These are phyloP conservation scores for Datisca glomerata DNA, from an alignment of 306 rosid genomes.

Conservation along the genomic window DNA sequence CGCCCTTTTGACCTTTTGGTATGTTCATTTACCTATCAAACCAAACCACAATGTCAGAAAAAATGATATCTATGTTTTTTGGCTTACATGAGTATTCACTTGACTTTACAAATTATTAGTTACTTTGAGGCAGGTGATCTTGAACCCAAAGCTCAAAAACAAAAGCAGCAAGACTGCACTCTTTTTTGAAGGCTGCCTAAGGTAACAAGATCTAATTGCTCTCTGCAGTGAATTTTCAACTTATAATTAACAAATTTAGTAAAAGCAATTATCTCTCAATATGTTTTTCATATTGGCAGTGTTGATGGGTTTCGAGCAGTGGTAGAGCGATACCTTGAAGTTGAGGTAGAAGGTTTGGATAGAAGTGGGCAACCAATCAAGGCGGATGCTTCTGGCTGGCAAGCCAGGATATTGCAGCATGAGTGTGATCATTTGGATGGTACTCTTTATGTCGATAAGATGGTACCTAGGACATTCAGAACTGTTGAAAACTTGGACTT, in stretches of 20 bases:
- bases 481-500: slow-evolving; percentile 50
- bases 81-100: slow-evolving; percentile 11
- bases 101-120: slow-evolving; percentile 25
- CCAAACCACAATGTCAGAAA: background rate
- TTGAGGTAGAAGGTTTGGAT: slow-evolving; percentile 79
- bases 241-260: no score
- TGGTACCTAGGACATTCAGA: slow-evolving; percentile 78
- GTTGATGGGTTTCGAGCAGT: slow-evolving; percentile 74
- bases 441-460: slow-evolving; percentile 75
- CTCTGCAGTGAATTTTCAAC: no score
- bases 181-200: slow-evolving; percentile 91
- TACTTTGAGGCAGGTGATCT: slow-evolving; percentile 63
- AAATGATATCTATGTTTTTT: background rate
- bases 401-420: slow-evolving; percentile 83
- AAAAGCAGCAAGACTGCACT: slow-evolving; percentile 68
- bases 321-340: slow-evolving; percentile 77
- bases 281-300: slow-evolving; percentile 28
- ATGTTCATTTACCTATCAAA: slow-evolving; percentile 21
- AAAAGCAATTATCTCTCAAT: slow-evolving; percentile 1
- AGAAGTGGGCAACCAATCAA: slow-evolving; percentile 51
- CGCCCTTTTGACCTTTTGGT: slow-evolving; percentile 87
- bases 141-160: slow-evolving; percentile 69
- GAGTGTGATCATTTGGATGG: slow-evolving; percentile 95
- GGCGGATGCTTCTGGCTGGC: slow-evolving; percentile 77
- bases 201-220: no score